phyloP scores from a whole-genome alignment of 2,329 filamentous ascomycete species.

The Remersonia thermophila region DNA sequence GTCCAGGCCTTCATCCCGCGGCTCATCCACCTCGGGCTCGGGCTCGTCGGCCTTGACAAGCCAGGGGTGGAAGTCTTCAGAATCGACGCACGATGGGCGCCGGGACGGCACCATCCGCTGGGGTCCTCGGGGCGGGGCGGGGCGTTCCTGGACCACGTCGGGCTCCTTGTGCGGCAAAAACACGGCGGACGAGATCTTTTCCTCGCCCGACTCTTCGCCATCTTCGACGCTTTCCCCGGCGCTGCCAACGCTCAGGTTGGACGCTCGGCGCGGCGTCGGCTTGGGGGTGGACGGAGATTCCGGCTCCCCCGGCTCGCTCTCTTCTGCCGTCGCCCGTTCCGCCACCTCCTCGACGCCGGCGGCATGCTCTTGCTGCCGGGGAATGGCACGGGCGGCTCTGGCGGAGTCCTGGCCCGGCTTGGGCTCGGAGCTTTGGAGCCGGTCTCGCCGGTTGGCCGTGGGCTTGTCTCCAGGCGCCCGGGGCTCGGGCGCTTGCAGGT shows the following conservation, averaged over 20 bases:
- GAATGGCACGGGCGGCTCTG: too few relatives aligned
- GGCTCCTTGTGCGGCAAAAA: constrained; percentile 65
- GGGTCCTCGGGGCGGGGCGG: constrained; percentile 10
- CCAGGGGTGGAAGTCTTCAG: constrained; percentile 37
- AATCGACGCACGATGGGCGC: constrained; percentile 19
- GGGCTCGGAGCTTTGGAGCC: constrained; percentile 6
- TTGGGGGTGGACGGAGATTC: constrained; percentile 7
- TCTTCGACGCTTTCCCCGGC: constrained; percentile 31
- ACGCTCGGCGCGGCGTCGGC: constrained; percentile 22
- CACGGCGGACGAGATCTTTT: constrained; percentile 77
- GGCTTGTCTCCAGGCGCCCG: too few relatives aligned
- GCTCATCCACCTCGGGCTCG: constrained; percentile 21
- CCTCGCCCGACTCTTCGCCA: constrained; percentile 56
- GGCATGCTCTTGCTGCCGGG: too few relatives aligned
- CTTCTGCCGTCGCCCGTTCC: constrained; percentile 2
- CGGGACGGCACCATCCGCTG: constrained; percentile 13
- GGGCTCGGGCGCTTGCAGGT: neutral
- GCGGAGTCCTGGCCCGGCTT: constrained; percentile 8
- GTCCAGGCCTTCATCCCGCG: constrained; percentile 20
- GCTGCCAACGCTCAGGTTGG: constrained; percentile 28
- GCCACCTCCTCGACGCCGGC: too few relatives aligned
- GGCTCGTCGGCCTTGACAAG: constrained; percentile 46
- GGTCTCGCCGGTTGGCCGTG: neutral
- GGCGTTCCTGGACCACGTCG: constrained; percentile 25
- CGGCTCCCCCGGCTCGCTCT: constrained; percentile 4